A percentile compares a stretch with the other conserved stretches of the same genome.
Evolutionary conservation across 2,329 filamentous ascomycete genomes (phyloP).

Genomic region (Cladosporium austrohemisphaericum): DNA sequence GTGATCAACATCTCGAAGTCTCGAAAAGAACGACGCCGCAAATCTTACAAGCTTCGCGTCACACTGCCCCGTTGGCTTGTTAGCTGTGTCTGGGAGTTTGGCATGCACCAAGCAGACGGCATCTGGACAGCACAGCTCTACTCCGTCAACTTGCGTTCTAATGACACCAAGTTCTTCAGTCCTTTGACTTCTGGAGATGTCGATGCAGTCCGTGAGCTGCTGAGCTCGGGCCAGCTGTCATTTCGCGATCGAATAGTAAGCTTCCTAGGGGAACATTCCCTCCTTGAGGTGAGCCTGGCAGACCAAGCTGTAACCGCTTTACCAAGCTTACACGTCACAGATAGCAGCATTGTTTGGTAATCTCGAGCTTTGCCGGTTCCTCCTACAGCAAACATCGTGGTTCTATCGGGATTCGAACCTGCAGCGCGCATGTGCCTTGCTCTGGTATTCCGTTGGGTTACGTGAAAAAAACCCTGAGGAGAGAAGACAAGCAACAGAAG

Average conservation of each 20-base stretch:
- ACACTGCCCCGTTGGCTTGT: not conserved
- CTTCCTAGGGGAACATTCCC: not conserved
- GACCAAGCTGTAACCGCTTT: not conserved
- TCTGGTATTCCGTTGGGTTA: no score
- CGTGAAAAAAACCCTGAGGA: not conserved
- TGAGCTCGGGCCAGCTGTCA: not conserved
- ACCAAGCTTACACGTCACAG: not conserved
- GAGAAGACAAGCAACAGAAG: no score
- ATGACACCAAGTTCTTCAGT: not conserved
- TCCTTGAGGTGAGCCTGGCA: not conserved
- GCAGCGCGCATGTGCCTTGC: no score
- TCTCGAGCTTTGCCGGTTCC: not conserved
- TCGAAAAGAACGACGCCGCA: not conserved
- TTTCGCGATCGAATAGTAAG: not conserved
- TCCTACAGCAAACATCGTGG: not conserved
- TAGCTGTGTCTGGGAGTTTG: not conserved
- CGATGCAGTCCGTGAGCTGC: not conserved
- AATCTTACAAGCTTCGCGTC: not conserved
- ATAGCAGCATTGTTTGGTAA: not conserved
- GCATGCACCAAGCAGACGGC: not conserved
- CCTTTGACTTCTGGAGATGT: not conserved
- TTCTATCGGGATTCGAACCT: not conserved
- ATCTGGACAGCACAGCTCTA: not conserved
- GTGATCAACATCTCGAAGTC: not conserved
- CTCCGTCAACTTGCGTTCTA: not conserved